Evolutionary conservation across 1,284 basidiomycete genomes (phyloP).

Genomic region (Fomitopsis betulina): DNA sequence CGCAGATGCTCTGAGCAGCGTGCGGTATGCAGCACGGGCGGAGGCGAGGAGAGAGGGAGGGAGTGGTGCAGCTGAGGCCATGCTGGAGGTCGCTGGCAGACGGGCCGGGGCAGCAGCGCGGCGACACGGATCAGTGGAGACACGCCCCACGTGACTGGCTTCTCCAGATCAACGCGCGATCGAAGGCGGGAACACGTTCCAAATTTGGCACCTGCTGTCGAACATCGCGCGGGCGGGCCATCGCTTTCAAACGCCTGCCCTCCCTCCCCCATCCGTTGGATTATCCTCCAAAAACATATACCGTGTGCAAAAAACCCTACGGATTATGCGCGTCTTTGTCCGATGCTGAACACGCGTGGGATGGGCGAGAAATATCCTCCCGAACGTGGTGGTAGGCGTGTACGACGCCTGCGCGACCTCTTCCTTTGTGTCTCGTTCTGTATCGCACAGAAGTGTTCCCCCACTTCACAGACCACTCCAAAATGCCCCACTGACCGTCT

Average conservation of each 20-base stretch:
- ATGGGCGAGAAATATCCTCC: not conserved
- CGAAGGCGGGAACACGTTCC: slow-evolving; percentile 40
- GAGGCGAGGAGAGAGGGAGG: slow-evolving; percentile 12
- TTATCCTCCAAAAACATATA: not conserved
- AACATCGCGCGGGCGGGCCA: slow-evolving; percentile 24
- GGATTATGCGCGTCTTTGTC: not conserved
- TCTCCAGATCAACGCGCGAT: slow-evolving; percentile 29
- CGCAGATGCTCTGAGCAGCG: slow-evolving; percentile 59
- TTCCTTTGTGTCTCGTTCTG: slow-evolving; percentile 6
- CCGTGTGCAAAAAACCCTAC: not conserved
- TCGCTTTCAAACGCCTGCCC: slow-evolving; percentile 10
- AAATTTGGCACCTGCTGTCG: slow-evolving; percentile 30
- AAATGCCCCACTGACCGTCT: slow-evolving; percentile 5
- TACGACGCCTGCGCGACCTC: slow-evolving; percentile 8
- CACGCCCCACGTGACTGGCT: slow-evolving; percentile 13
- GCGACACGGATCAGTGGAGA: slow-evolving; percentile 2
- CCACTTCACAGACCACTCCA: not conserved
- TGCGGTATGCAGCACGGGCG: slow-evolving; percentile 69
- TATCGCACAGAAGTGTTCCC: slow-evolving; percentile 3
- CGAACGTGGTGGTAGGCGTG: slow-evolving; percentile 13
- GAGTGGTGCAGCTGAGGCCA: slow-evolving; percentile 5
- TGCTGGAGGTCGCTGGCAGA: not conserved
- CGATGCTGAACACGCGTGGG: not conserved
- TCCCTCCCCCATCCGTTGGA: not conserved
- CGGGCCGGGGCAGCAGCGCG: slow-evolving; percentile 8